A percentile compares a stretch with the other conserved stretches of the same genome.
These are phyloP conservation scores for Hymenoscyphus repandus DNA, from an alignment of 2,329 filamentous ascomycete genomes.

Conservation along the genomic window DNA sequence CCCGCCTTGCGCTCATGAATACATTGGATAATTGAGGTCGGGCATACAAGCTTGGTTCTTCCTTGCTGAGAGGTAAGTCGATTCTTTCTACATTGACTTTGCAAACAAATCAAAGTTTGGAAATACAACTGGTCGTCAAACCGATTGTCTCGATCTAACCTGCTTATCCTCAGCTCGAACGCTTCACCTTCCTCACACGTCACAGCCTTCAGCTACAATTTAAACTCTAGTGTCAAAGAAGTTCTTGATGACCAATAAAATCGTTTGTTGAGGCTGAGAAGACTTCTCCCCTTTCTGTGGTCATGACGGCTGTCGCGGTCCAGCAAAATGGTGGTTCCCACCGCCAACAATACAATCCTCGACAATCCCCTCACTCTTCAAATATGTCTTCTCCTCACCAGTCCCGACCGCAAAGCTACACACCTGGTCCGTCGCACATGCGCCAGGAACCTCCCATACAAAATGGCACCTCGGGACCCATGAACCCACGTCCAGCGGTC, in stretches of 20 bases:
- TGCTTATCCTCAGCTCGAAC: too few species aligned
- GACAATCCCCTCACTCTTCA: conserved; percentile 27
- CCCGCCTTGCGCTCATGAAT: too few species aligned
- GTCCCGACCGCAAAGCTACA: conserved; percentile 26
- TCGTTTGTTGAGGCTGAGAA: conserved; percentile 17
- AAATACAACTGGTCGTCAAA: too few species aligned
- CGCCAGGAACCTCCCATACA: conserved; percentile 18
- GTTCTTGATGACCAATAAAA: conserved; percentile 17
- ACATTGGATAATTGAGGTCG: too few species aligned
- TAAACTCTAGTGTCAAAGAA: background rate
- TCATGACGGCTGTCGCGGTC: conserved; percentile 32
- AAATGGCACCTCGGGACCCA: conserved; percentile 19
- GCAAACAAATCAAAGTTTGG: too few species aligned
- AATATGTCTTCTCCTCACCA: conserved; percentile 23
- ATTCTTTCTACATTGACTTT: too few species aligned
- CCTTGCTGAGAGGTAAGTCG: too few species aligned
- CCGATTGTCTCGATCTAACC: too few species aligned
- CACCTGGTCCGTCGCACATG: conserved; percentile 14
- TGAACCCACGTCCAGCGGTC: conserved; percentile 20
- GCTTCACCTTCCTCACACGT: background rate
- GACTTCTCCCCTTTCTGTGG: conserved; percentile 18
- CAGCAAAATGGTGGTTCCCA: conserved; percentile 24
- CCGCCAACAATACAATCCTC: conserved; percentile 26
- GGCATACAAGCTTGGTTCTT: too few species aligned
- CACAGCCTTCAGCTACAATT: background rate